Base-by-base conservation (phyloP, 108 stramenopile species). In the Nannochloropsis granulata region DNA sequence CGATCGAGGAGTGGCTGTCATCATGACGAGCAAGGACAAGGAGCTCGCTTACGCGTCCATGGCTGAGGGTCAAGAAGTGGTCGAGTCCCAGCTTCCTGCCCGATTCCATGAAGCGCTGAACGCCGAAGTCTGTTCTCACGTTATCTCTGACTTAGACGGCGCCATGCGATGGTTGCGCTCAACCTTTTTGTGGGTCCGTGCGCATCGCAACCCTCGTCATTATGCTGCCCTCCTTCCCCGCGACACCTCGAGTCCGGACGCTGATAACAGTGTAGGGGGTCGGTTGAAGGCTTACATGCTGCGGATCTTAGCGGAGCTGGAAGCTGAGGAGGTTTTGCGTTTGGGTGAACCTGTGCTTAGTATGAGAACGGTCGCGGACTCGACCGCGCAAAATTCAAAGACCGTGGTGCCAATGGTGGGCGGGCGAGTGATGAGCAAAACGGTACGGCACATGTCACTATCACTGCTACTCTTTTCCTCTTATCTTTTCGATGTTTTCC, bases 1-100 rank as follows among this genome's bases (percentile, higher is more conserved):
- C 84, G 93, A 94, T 19, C 94, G 91, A 80, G 98, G 98, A n/a
- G 86, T 83, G 14, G 91, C 91, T n/a, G 89, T 91, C 24, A 87
- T 91, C 44, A 91, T 91, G 90, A 90, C 90, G 7, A 84, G 82
- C 44, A 80, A 89, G 81, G 86, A 84, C n/a, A 84, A 83, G 23
- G 25, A 19, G 8, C 45, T 80, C n/a, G 16, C 23, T 21, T 87
- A 79, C 45, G 12, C n/a, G 23, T 24, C n/a, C 16, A 25, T 84
- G n/a, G 26, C 86, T 19, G 24, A n/a, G 0, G 87, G 87, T 83
- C 86, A 84, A 23, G 90, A 90, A 42, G 88, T 85, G 21, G 87
- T 90, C 21, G 88, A 89, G 79, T 89, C 89, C 81, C 78, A 87
- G 46, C 89, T 90, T 10, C 79, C 84, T 25, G 44, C 79, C 21